phyloP scores from a whole-genome alignment of 2,329 filamentous ascomycete genomes.

The Fusarium nisikadoi region DNA sequence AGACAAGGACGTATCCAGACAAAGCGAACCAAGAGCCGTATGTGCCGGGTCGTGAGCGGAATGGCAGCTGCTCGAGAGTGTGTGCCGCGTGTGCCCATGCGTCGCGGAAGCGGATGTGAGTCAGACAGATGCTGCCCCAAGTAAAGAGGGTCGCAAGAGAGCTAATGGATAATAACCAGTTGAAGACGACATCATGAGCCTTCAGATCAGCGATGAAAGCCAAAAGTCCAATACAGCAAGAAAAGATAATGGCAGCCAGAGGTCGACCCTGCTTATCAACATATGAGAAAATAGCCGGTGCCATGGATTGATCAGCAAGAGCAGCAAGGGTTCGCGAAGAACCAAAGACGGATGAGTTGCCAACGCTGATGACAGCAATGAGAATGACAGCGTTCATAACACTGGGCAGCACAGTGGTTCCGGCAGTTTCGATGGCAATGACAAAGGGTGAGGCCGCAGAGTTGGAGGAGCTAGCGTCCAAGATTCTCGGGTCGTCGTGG shows the following conservation, averaged over 20 bases:
- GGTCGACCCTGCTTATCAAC: constrained; percentile 85
- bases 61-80: constrained; percentile 79
- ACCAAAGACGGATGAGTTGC: constrained; percentile 90
- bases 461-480: constrained; percentile 68
- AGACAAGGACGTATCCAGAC: constrained; percentile 76
- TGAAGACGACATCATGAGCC: constrained; percentile 71
- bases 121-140: constrained; percentile 84
- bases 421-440: constrained; percentile 86
- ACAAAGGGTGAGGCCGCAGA: constrained; percentile 88
- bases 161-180: constrained; percentile 81
- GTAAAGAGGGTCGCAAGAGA: constrained; percentile 80
- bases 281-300: constrained; percentile 79
- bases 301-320: constrained; percentile 86
- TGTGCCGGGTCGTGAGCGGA: constrained; percentile 80
- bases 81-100: constrained; percentile 77
- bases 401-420: constrained; percentile 82
- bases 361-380: constrained; percentile 89
- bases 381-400: constrained; percentile 95
- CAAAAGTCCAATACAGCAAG: constrained; percentile 75
- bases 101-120: constrained; percentile 90
- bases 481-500: constrained; percentile 72
- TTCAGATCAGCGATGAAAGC: constrained; percentile 77
- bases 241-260: constrained; percentile 74
- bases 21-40: constrained; percentile 84
- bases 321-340: constrained; percentile 92